These are phyloP conservation scores for Petunia axillaris DNA, from an alignment of 257 asterid genomes.

Conservation along the genomic window DNA sequence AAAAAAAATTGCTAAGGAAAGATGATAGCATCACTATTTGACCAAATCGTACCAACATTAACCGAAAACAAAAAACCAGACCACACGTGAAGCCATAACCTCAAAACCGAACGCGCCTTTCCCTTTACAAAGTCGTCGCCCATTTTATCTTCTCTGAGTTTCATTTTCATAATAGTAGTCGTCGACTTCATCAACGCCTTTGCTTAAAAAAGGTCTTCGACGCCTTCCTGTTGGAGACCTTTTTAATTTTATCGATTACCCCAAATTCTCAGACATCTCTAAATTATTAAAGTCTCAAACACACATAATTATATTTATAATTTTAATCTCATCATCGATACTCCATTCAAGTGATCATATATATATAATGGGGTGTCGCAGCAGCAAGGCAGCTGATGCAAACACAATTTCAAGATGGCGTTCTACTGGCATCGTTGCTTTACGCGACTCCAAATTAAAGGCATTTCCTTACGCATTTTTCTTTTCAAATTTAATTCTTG, in stretches of 20 bases:
- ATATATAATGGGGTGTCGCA: conserved; percentile 73
- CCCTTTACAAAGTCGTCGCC: neutral
- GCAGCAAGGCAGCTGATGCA: conserved; percentile 69
- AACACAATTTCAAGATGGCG: conserved; percentile 86
- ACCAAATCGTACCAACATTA: neutral
- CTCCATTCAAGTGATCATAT: neutral
- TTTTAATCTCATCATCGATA: neutral
- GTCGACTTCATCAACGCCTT: neutral
- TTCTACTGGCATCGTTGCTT: conserved; percentile 92
- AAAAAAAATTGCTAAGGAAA: no score
- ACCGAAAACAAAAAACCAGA: neutral
- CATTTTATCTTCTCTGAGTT: neutral
- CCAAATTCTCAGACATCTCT: no score
- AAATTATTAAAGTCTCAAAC: neutral
- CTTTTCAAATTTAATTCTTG: neutral
- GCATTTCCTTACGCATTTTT: conserved; percentile 29
- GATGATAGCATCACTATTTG: neutral
- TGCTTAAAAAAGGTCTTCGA: neutral
- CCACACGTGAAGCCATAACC: neutral
- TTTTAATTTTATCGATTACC: neutral
- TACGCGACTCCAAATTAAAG: conserved; percentile 95
- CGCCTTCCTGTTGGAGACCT: neutral
- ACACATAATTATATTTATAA: neutral
- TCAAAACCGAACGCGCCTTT: conserved; percentile 7
- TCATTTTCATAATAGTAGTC: no score